Base-by-base conservation (phyloP, 306 rosid species). In the Vigna radiata region DNA sequence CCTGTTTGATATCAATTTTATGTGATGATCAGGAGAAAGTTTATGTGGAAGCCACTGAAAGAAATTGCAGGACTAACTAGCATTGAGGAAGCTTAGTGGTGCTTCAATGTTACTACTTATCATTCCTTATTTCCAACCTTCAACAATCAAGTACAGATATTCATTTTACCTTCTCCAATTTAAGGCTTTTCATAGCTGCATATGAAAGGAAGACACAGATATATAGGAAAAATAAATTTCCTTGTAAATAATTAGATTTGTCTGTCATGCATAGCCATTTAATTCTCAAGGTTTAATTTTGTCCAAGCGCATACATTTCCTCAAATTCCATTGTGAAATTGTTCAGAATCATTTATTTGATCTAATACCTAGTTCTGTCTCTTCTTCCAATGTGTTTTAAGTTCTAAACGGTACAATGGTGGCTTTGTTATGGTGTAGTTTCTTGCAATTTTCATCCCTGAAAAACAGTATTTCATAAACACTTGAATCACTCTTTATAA, bases 41-140 rank as follows among this genome's bases (percentile, higher is more conserved):
- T 91, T 78, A 66, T 85, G 88, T 91, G 98, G 97, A 94, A 72
- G 80, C 98, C 97, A 56, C 91, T 94, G 31, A 90, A 81, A 75
- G 98, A 94, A 83, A 90, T 91, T 46, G 90, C 93, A 0, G 98
- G 97, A 61, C 87, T 90, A 86, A 75, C 88, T 8, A 73, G 79
- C 36, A 61, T n/a, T 53, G 75, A 62, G 6, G 83, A 71, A 39
- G 79, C 72, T 69, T 84, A 79, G 82, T 6, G 67, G 46, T 29
- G 69, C 75, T 60, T 19, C 67, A 66, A 23, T 79, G 55, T 39
- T 77, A 64, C 41, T 77, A 64, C 41, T 48, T 54, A 53, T 23
- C 65, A 52, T 36, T 29, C 31, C 54, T 67, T 68, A 49, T 16
- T 58, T 54, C 21, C 75, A n/a, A 56, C 31, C 49, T 3, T 54